These are phyloP conservation scores for Aschersonia sp. DNA, from an alignment of 2,329 filamentous ascomycete species.

Conservation along the genomic window DNA sequence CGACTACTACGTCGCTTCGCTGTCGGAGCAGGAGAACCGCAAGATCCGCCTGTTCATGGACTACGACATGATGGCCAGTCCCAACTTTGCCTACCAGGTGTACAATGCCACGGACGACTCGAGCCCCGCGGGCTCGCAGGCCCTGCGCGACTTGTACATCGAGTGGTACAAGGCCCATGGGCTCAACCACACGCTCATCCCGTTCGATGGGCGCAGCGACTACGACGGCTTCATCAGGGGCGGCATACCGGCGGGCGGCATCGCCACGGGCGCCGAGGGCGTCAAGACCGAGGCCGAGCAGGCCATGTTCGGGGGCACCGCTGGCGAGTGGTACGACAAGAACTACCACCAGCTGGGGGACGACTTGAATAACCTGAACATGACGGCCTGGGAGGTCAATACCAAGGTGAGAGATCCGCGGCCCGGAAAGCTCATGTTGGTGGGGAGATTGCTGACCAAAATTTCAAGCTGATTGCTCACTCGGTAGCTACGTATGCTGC, in stretches of 20 bases:
- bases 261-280: slow-evolving; percentile 66
- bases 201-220: slow-evolving; percentile 68
- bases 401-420: slow-evolving; percentile 32
- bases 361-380: slow-evolving; percentile 40
- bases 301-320: slow-evolving; percentile 55
- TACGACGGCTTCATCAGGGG: slow-evolving; percentile 64
- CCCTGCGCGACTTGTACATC: slow-evolving; percentile 53
- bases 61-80: slow-evolving; percentile 56
- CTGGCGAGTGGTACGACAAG: slow-evolving; percentile 43
- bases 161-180: slow-evolving; percentile 49
- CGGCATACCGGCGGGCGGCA: slow-evolving; percentile 60
- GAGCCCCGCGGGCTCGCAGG: slow-evolving; percentile 56
- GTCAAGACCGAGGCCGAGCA: slow-evolving; percentile 57
- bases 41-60: slow-evolving; percentile 55
- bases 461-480: slow-evolving; percentile 47
- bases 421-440: slow-evolving; percentile 25
- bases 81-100: slow-evolving; percentile 52
- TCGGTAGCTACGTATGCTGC: slow-evolving; percentile 56
- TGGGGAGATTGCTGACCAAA: slow-evolving; percentile 16
- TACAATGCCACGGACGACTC: slow-evolving; percentile 59
- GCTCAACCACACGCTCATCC: slow-evolving; percentile 54
- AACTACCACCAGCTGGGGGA: slow-evolving; percentile 52
- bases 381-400: slow-evolving; percentile 46
- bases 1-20: slow-evolving; percentile 42
- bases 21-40: slow-evolving; percentile 41